A percentile compares a stretch with the other conserved stretches of the same genome.
phyloP scores from a whole-genome alignment of 2,329 filamentous ascomycete genomes.

The Colletotrichum plurivorum region DNA sequence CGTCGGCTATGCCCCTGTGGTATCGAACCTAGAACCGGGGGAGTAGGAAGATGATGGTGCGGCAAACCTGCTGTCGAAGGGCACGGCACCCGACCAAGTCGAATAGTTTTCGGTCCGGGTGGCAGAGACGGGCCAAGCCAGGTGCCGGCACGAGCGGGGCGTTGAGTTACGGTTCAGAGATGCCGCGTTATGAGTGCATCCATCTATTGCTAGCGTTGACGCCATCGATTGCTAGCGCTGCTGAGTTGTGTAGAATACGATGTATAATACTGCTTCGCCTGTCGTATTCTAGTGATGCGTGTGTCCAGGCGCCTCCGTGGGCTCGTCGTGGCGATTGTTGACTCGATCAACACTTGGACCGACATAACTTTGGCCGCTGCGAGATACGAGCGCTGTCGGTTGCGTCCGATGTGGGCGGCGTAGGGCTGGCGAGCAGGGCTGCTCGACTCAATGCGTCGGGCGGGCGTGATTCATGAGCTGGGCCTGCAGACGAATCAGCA shows the following conservation, averaged over 20 bases:
- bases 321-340: too few species aligned
- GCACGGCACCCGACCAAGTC: neutral
- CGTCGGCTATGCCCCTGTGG: neutral
- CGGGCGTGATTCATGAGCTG: too few species aligned
- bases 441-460: too few species aligned
- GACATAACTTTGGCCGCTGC: too few species aligned
- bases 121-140: too few species aligned
- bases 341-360: too few species aligned
- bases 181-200: conserved; percentile 29
- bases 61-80: neutral
- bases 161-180: neutral
- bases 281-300: neutral
- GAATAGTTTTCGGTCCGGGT: neutral
- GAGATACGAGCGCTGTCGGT: too few species aligned
- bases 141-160: too few species aligned
- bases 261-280: conserved; percentile 33
- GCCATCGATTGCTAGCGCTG: conserved; percentile 12
- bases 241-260: conserved; percentile 39
- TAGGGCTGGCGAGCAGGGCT: too few species aligned
- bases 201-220: conserved; percentile 10
- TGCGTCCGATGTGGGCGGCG: too few species aligned
- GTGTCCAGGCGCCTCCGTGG: too few species aligned
- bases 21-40: neutral
- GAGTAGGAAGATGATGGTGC: neutral
- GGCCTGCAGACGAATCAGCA: too few species aligned